These are phyloP conservation scores for Calamus simplicifolius DNA, from an alignment of 176 grass and related monocot genomes.

Conservation along the genomic window DNA sequence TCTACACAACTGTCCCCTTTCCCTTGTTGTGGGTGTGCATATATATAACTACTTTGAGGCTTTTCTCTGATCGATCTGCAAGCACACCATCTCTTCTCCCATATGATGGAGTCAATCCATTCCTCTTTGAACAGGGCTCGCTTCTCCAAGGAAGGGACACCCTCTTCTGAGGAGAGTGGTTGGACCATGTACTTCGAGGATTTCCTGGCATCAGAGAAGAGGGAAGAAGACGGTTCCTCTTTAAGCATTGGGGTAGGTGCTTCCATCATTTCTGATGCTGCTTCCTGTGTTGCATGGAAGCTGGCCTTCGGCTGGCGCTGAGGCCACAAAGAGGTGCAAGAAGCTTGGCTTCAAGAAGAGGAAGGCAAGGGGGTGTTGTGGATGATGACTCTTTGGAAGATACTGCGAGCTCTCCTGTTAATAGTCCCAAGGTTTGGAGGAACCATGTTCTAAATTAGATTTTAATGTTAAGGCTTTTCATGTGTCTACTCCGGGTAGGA, in stretches of 20 bases:
- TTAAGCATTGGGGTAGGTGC: slow-evolving; percentile 16
- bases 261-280: slow-evolving; percentile 64
- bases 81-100: background rate
- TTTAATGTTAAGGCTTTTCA: no score
- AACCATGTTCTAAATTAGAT: background rate
- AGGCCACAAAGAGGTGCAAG: slow-evolving; percentile 20
- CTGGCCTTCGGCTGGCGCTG: slow-evolving; percentile 1
- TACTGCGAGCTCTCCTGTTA: slow-evolving; percentile 93
- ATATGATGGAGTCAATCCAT: slow-evolving; percentile 40
- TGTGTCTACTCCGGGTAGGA: no score
- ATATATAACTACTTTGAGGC: slow-evolving; percentile 16
- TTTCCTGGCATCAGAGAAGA: slow-evolving; percentile 60
- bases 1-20: background rate
- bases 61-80: background rate
- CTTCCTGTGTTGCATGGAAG: slow-evolving; percentile 24
- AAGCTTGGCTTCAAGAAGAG: slow-evolving; percentile 63
- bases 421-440: slow-evolving; percentile 73
- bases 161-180: slow-evolving; percentile 56
- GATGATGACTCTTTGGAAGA: slow-evolving; percentile 69
- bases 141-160: slow-evolving; percentile 14
- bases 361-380: slow-evolving; percentile 35
- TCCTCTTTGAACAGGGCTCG: slow-evolving; percentile 37
- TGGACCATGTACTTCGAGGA: slow-evolving; percentile 85
- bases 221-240: slow-evolving; percentile 25
- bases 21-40: slow-evolving; percentile 36